Evolutionary conservation across 1,284 basidiomycete species (phyloP).

Genomic region (Ganoderma lingzhi): DNA sequence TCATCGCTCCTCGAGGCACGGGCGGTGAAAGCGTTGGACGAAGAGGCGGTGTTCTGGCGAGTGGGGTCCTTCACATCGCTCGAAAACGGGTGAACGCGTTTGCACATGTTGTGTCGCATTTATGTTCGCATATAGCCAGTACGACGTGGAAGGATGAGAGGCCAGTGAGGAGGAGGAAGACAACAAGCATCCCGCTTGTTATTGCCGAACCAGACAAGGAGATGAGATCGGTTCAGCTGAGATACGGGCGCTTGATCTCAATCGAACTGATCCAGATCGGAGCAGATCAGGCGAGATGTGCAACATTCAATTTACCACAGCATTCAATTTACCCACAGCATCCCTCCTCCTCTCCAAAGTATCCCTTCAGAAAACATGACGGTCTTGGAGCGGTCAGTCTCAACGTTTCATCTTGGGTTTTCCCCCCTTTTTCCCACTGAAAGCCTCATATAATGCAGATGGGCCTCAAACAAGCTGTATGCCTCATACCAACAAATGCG

Average conservation of each 20-base stretch:
- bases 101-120: not conserved
- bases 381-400: not conserved
- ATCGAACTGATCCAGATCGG: not conserved
- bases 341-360: not conserved
- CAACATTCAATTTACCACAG: not conserved
- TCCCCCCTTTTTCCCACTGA: not conserved
- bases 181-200: no score
- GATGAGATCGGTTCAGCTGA: not conserved
- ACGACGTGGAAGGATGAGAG: not conserved
- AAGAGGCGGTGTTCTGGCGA: not conserved
- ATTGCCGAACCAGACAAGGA: not conserved
- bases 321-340: not conserved
- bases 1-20: slow-evolving; percentile 11
- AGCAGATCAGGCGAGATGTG: not conserved
- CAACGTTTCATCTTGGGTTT: not conserved
- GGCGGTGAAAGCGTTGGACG: slow-evolving; percentile 4
- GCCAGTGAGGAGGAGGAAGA: no score
- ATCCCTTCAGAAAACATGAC: not conserved
- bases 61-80: not conserved
- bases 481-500: not conserved
- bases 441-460: slow-evolving; percentile 5
- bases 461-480: not conserved
- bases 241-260: not conserved
- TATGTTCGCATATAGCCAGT: not conserved
- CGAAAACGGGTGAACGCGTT: not conserved